Conservation (phyloP, 441 rosid species). For the Isatis lusitanica region DNA sequence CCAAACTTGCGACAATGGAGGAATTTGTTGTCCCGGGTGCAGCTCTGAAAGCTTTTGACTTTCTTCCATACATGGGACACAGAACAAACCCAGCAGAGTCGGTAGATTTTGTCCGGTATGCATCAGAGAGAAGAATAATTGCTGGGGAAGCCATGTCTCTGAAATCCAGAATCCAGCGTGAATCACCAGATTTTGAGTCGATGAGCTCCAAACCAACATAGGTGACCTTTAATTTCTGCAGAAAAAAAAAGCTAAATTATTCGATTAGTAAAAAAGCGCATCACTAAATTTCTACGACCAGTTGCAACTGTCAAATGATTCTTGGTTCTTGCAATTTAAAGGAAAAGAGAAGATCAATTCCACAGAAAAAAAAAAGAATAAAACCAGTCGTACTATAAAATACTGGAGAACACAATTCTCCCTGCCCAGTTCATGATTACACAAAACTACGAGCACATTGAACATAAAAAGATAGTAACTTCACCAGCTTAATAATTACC, state of each 20-base stretch:
- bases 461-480: neutral
- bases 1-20: slow-evolving; percentile 81
- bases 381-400: neutral
- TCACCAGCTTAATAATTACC: slow-evolving; percentile 7
- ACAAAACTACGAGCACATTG: neutral
- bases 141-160: slow-evolving; percentile 98
- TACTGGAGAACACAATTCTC: neutral
- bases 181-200: slow-evolving; percentile 78
- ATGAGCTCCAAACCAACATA: slow-evolving; percentile 81
- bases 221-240: slow-evolving; percentile 89
- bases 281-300: neutral
- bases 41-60: slow-evolving; percentile 99
- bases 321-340: neutral
- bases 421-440: neutral
- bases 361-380: slow-evolving; percentile 5
- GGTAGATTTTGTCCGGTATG: slow-evolving; percentile 60
- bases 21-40: slow-evolving; percentile 91
- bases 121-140: slow-evolving; percentile 72
- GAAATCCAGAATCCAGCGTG: slow-evolving; percentile 96
- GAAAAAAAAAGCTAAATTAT: neutral
- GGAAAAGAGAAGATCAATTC: neutral
- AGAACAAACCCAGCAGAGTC: slow-evolving; percentile 86
- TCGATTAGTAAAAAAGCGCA: neutral
- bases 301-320: neutral
- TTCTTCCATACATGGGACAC: slow-evolving; percentile 92